phyloP scores from a whole-genome alignment of 176 grass and related monocot genomes.

The Thalia dealbata region DNA sequence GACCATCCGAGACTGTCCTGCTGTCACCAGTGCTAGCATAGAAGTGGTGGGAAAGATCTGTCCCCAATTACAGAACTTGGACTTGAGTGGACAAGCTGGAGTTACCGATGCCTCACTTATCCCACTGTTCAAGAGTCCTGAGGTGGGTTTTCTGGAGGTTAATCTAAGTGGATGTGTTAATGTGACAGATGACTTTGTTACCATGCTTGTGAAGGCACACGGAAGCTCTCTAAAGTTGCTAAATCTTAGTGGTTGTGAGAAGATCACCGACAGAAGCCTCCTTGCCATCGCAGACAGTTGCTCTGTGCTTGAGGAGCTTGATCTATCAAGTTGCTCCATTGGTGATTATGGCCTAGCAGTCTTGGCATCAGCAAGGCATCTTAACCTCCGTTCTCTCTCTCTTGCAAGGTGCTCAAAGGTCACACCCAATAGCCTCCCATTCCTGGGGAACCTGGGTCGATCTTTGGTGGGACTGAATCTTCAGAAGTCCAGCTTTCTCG shows the following conservation, averaged over 20 bases:
- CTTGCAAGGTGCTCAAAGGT: slow-evolving; percentile 68
- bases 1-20: slow-evolving; percentile 67
- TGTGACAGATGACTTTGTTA: slow-evolving; percentile 49
- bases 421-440: slow-evolving; percentile 62
- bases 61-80: slow-evolving; percentile 66
- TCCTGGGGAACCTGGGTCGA: slow-evolving; percentile 54
- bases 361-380: slow-evolving; percentile 50
- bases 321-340: slow-evolving; percentile 77
- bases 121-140: slow-evolving; percentile 59
- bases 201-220: slow-evolving; percentile 54
- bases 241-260: slow-evolving; percentile 75
- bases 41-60: slow-evolving; percentile 71
- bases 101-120: slow-evolving; percentile 59
- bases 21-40: slow-evolving; percentile 75
- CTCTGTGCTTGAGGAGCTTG: slow-evolving; percentile 59
- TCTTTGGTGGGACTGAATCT: slow-evolving; percentile 76
- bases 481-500: slow-evolving; percentile 70
- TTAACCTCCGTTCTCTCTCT: slow-evolving; percentile 63
- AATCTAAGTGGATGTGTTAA: slow-evolving; percentile 72
- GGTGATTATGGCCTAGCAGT: slow-evolving; percentile 68
- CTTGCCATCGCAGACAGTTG: slow-evolving; percentile 58
- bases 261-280: slow-evolving; percentile 75
- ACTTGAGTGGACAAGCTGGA: slow-evolving; percentile 52
- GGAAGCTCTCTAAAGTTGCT: slow-evolving; percentile 58
- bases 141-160: slow-evolving; percentile 50